Conservation (phyloP, 257 asterid genomes). For the Solanum chiquidenum region DNA sequence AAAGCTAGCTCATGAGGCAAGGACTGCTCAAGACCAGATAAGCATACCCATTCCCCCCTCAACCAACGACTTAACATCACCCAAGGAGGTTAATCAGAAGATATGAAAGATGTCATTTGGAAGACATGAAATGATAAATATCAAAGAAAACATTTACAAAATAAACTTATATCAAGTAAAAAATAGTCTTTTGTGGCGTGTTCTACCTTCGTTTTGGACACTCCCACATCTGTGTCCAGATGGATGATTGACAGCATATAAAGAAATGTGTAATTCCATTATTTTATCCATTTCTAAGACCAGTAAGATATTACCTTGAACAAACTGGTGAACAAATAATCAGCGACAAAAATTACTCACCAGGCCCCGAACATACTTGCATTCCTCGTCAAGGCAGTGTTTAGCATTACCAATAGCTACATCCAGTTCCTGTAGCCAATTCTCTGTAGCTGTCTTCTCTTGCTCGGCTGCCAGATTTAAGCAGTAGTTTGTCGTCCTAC, state of each 20-base stretch:
- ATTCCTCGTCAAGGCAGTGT: constrained; percentile 69
- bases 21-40: not conserved
- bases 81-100: not conserved
- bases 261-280: not conserved
- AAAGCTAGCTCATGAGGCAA: not conserved
- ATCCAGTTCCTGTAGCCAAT: constrained; percentile 81
- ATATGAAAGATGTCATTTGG: not conserved
- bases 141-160: not conserved
- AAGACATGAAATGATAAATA: not conserved
- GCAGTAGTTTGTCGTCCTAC: constrained; percentile 89
- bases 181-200: not conserved
- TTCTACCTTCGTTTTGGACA: not conserved
- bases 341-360: constrained; percentile 37
- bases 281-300: not conserved
- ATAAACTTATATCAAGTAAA: not conserved
- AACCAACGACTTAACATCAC: not conserved
- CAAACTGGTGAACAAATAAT: not conserved
- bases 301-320: not conserved
- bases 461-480: constrained; percentile 84
- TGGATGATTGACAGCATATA: not conserved
- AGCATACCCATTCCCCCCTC: not conserved
- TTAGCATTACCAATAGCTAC: constrained; percentile 70
- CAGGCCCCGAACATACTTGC: constrained; percentile 91
- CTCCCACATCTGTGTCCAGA: not conserved
- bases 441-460: constrained; percentile 68